These are phyloP conservation scores for Candida morakotiae DNA, from an alignment of 805 yeast genomes.

Conservation along the genomic window DNA sequence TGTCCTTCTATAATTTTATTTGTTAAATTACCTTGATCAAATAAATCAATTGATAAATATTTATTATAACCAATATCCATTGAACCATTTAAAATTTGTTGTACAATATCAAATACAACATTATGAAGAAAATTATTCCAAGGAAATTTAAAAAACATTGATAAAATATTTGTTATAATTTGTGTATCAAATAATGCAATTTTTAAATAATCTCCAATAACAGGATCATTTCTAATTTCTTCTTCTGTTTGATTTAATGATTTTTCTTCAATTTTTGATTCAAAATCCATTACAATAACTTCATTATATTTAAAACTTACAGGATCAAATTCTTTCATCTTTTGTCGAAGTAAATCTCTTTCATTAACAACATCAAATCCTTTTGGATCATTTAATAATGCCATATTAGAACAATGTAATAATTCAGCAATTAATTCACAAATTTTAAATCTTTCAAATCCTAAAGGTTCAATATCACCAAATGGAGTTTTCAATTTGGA, in stretches of 20 bases:
- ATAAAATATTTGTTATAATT: slow-evolving; percentile 36
- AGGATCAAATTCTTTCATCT: slow-evolving; percentile 41
- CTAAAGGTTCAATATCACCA: slow-evolving; percentile 39
- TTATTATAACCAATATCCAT: slow-evolving; percentile 48
- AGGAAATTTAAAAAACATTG: slow-evolving; percentile 44
- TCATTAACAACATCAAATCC: slow-evolving; percentile 38
- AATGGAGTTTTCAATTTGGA: slow-evolving; percentile 25
- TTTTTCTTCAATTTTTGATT: slow-evolving; percentile 9
- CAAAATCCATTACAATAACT: slow-evolving; percentile 26
- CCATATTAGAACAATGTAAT: slow-evolving; percentile 46
- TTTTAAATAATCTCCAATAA: slow-evolving; percentile 41
- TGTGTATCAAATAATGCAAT: slow-evolving; percentile 41
- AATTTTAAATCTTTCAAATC: slow-evolving; percentile 43
- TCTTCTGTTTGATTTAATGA: slow-evolving; percentile 35
- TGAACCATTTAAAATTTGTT: slow-evolving; percentile 44
- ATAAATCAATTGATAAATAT: slow-evolving; percentile 52
- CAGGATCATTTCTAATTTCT: slow-evolving; percentile 38
- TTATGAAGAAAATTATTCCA: slow-evolving; percentile 47
- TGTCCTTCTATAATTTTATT: slow-evolving; percentile 41
- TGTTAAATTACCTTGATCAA: slow-evolving; percentile 45
- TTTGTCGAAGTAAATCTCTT: slow-evolving; percentile 33
- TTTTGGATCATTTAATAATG: slow-evolving; percentile 40
- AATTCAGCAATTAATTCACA: slow-evolving; percentile 45
- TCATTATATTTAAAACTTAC: slow-evolving; percentile 44
- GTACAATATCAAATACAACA: slow-evolving; percentile 45